Percentiles rank a stretch among this genome's conserved stretches.
These are phyloP conservation scores for Limnanthes douglasii DNA, from an alignment of 345 rosid species.

Conservation along the genomic window DNA sequence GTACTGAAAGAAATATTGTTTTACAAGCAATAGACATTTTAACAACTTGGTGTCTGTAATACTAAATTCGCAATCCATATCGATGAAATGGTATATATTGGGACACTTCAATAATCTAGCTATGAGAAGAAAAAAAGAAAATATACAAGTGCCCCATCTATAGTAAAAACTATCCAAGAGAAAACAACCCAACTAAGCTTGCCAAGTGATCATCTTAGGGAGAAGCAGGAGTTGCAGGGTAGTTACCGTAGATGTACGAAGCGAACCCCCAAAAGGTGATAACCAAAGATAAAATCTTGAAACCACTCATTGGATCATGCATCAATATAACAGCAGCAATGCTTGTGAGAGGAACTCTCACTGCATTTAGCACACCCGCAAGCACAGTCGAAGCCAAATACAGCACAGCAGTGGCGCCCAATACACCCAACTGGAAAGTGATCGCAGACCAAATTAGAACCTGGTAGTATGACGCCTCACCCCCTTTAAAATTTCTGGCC, in stretches of 20 bases:
- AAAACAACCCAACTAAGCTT: no score
- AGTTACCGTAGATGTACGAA: constrained; percentile 57
- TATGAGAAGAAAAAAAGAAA: no score
- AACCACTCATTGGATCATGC: constrained; percentile 81
- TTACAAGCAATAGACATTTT: no score
- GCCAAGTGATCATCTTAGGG: no score
- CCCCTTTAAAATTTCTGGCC: constrained; percentile 38
- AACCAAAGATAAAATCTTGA: constrained; percentile 67
- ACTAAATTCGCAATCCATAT: not conserved
- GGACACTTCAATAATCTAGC: not conserved
- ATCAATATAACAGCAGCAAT: constrained; percentile 61
- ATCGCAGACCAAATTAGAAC: constrained; percentile 54
- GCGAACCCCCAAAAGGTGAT: constrained; percentile 78
- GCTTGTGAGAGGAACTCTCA: constrained; percentile 72
- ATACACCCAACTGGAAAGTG: constrained; percentile 59
- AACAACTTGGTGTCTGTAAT: no score
- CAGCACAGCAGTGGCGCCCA: constrained; percentile 63
- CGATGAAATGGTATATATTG: not conserved
- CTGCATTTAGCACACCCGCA: constrained; percentile 78
- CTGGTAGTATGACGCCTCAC: constrained; percentile 23
- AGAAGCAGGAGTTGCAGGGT: constrained; percentile 11
- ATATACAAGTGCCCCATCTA: no score
- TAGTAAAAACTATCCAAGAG: no score
- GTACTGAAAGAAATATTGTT: no score
- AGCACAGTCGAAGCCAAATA: constrained; percentile 60